A percentile compares a stretch with the other conserved stretches of the same genome.
phyloP scores from a whole-genome alignment of 2,329 filamentous ascomycete genomes.

The Colletotrichum simmondsii region DNA sequence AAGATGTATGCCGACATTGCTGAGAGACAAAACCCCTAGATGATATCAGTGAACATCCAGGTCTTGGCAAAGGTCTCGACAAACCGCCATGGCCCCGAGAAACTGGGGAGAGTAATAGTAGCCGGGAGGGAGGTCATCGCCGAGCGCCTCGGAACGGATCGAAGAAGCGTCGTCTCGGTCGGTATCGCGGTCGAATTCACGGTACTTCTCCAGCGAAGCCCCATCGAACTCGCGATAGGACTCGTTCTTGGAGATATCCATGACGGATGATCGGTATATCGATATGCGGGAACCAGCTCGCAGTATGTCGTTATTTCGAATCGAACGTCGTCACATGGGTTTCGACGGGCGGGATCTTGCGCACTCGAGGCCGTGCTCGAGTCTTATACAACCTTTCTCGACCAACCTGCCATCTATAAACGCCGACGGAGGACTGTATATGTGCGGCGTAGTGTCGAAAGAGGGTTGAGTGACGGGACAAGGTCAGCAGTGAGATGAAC shows the following conservation, averaged over 20 bases:
- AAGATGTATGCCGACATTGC: constrained; percentile 51
- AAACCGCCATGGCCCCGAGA: constrained; percentile 45
- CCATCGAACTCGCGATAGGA: constrained; percentile 26
- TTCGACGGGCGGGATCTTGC: not conserved
- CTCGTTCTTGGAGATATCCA: constrained; percentile 37
- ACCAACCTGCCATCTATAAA: not conserved
- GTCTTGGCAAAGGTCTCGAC: constrained; percentile 14
- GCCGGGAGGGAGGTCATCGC: constrained; percentile 47
- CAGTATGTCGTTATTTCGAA: not conserved
- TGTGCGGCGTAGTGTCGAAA: not conserved
- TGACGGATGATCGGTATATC: constrained; percentile 9
- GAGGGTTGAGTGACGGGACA: not conserved
- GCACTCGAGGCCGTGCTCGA: constrained; percentile 12
- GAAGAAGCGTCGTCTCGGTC: constrained; percentile 43
- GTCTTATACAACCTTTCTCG: constrained; percentile 5
- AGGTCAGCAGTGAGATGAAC: constrained; percentile 20
- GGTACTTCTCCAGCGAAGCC: constrained; percentile 18
- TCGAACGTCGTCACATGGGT: no score
- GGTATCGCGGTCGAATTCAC: constrained; percentile 30
- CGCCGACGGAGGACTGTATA: not conserved
- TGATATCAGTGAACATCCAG: constrained; percentile 6
- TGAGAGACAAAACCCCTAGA: constrained; percentile 49
- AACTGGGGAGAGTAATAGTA: constrained; percentile 49
- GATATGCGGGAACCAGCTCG: constrained; percentile 22
- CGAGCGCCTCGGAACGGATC: constrained; percentile 46